These are phyloP conservation scores for Digitaria exilis DNA, from an alignment of 202 grass and related monocot genomes.

Conservation along the genomic window DNA sequence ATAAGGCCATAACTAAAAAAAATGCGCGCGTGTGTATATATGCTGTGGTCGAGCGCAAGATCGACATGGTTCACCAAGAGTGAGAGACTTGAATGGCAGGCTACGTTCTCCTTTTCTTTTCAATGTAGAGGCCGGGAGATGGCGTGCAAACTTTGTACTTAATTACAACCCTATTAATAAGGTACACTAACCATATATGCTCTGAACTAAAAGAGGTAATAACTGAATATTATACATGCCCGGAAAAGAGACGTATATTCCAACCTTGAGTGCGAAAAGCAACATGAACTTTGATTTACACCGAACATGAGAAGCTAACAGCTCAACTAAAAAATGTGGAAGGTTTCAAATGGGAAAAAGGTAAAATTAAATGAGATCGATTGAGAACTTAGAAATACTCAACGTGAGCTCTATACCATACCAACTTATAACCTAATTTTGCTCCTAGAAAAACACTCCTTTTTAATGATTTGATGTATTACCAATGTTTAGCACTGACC, in stretches of 20 bases:
- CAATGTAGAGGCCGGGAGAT: background rate
- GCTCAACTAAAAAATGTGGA: slow-evolving; percentile 3
- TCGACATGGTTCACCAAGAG: slow-evolving; percentile 15
- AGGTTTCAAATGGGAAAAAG: background rate
- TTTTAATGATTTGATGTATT: slow-evolving; percentile 3
- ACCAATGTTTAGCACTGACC: background rate
- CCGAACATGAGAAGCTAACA: background rate
- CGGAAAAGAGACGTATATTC: background rate
- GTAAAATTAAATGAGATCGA: background rate
- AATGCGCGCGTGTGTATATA: background rate
- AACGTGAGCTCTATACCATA: too few relatives aligned
- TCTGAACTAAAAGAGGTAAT: background rate
- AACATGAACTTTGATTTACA: background rate
- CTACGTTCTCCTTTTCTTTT: too few relatives aligned
- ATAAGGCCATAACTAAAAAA: slow-evolving; percentile 25
- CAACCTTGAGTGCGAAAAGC: background rate
- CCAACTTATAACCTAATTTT: background rate
- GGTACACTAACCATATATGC: background rate
- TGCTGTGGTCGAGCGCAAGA: slow-evolving; percentile 22
- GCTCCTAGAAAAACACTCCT: background rate
- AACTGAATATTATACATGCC: background rate
- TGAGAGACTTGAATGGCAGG: slow-evolving; percentile 38
- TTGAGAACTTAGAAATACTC: background rate
- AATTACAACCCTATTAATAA: background rate
- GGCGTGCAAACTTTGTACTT: background rate